Base-by-base conservation (phyloP, 2,329 filamentous ascomycete genomes). In the Pleurostoma richardsiae region DNA sequence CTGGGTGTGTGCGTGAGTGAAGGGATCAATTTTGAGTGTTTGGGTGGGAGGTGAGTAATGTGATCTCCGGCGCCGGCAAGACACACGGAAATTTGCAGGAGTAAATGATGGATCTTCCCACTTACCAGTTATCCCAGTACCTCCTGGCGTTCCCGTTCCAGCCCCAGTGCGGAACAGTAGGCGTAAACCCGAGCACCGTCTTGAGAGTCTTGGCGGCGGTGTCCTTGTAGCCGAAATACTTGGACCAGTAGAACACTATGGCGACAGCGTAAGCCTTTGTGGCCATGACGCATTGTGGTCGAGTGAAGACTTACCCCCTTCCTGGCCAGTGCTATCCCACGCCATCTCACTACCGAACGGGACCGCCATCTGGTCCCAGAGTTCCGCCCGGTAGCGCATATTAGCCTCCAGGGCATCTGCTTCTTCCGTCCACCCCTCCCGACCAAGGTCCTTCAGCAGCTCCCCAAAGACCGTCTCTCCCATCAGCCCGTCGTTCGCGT, bases 241-340 rank as follows among this genome's bases (percentile, higher is more conserved):
- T 73, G 5, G 71, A 65, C 78, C 79, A 82, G 49, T 78, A 78
- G 49, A 80, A 83, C 0, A 83, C 75, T 19, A 19, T 19, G 19
- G 2, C 19, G 19, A 19, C 19, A 19, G 19, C 19, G 19, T 19
- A 19, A 19, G 19, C 19, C 19, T 19, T 19, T 19, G 19, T 19
- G 19, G 19, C 19, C 19, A 19, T 19, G 19, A 19, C 19, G 19
- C 19, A 19, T 19, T 19, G 19, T 19, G 19, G 19, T 19, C 19
- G 19, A 19, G 19, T 19, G 19, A 19, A 19, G 19, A 19, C 19
- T 19, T 19, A 19, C 19, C 19, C 1, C 79, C 79, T 56, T 83
- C 79, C 51, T 83, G 79, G 0, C 77, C 79, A 0, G 79, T 83
- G 0, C 74, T 80, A 48, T 83, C 80, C 80, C 80, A 83, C 0